A percentile compares a stretch with the other conserved stretches of the same genome.
phyloP scores from a whole-genome alignment of 768 basidiomycete genomes.

The Suillus hirtellus region DNA sequence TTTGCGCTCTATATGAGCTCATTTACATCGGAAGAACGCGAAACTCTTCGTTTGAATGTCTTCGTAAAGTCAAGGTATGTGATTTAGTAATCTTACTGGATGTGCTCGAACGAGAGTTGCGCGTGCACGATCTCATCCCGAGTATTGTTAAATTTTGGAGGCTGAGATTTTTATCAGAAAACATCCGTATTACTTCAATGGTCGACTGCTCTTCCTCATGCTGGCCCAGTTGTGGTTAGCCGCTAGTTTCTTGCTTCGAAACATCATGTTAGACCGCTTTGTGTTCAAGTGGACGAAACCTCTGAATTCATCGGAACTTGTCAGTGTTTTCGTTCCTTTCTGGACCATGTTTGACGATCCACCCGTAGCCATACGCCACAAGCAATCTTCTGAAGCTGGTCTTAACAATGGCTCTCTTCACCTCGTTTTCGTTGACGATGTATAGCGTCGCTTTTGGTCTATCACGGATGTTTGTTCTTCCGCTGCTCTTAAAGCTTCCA shows the following conservation, averaged over 20 bases:
- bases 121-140: not conserved
- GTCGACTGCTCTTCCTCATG: constrained; percentile 60
- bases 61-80: constrained; percentile 69
- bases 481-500: constrained; percentile 56
- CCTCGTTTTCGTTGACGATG: constrained; percentile 36
- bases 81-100: not conserved
- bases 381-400: constrained; percentile 26
- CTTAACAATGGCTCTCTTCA: constrained; percentile 42
- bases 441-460: constrained; percentile 49
- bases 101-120: constrained; percentile 16
- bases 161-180: constrained; percentile 44
- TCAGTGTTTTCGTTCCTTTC: constrained; percentile 13
- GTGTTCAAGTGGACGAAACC: constrained; percentile 43
- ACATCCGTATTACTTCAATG: constrained; percentile 74
- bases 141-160: not conserved
- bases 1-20: constrained; percentile 46
- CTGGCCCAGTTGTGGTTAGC: constrained; percentile 53
- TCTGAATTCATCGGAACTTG: constrained; percentile 18
- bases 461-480: constrained; percentile 47
- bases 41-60: constrained; percentile 47
- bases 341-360: not conserved
- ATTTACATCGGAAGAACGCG: constrained; percentile 25
- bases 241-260: constrained; percentile 51
- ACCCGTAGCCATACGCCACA: constrained; percentile 22
- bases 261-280: constrained; percentile 64